Evolutionary conservation across 2,329 filamentous ascomycete species (phyloP).

Genomic region (Dryadomyces quercivorus): DNA sequence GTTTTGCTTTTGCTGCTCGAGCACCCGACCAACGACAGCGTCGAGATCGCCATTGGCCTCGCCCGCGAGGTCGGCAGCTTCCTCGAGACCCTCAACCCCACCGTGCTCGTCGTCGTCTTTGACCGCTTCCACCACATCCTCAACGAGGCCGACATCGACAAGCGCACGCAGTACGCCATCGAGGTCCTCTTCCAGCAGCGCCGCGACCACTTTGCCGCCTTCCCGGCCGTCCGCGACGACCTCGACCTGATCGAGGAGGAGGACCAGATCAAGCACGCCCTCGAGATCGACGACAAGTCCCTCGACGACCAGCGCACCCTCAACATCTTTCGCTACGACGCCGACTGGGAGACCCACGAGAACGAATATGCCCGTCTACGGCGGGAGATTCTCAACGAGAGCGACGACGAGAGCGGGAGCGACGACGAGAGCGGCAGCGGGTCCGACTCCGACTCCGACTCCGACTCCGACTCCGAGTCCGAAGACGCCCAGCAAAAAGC

Average conservation of each 20-base stretch:
- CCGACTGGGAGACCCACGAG: constrained; percentile 84
- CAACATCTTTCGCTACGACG: constrained; percentile 92
- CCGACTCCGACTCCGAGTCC: constrained; percentile 28
- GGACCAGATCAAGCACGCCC: constrained; percentile 87
- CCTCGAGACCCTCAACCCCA: constrained; percentile 85
- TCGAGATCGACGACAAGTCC: constrained; percentile 64
- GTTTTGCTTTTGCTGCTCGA: constrained; percentile 84
- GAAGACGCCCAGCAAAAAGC: constrained; percentile 69
- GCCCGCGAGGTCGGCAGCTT: constrained; percentile 90
- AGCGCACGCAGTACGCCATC: constrained; percentile 98
- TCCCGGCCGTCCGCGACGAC: constrained; percentile 81
- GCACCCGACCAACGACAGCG: constrained; percentile 93
- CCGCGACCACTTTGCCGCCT: constrained; percentile 94
- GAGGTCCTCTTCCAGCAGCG: constrained; percentile 94
- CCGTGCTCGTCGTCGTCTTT: constrained; percentile 81
- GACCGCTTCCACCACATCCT: constrained; percentile 93
- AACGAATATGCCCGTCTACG: constrained; percentile 81
- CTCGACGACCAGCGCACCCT: constrained; percentile 75
- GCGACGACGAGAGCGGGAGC: constrained; percentile 61
- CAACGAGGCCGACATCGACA: constrained; percentile 94
- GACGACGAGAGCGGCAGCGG: constrained; percentile 25
- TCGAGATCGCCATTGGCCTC: constrained; percentile 91
- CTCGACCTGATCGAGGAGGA: constrained; percentile 94
- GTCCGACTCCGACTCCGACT: neutral
- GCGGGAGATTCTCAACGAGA: constrained; percentile 88